Base-by-base conservation (phyloP, 176 grass and related monocot species). In the Aechmea fasciata region DNA sequence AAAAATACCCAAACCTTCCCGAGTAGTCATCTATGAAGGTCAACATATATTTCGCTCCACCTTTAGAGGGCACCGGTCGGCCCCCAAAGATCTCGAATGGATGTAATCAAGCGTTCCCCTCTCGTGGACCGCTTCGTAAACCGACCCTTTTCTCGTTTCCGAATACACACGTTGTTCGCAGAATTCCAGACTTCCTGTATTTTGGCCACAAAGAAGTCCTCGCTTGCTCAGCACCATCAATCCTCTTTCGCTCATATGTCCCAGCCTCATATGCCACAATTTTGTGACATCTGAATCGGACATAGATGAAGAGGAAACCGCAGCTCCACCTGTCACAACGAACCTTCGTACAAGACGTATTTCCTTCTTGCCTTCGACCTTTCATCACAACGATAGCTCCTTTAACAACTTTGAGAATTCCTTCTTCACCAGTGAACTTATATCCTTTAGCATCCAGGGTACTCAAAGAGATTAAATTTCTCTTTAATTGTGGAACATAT, bases 91-190 rank as follows among this genome's bases (percentile, higher is more conserved):
- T 53, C 6, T 11, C n/a, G 51, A 28, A 66, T 66, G 25, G 10
- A 47, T 47, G 23, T 66, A 66, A 13, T 66, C 24, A 0, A 66
- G 22, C 1, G 14, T 66, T 12, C 52, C 52, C 61, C 69, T 25
- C 1, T 4, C 2, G 69, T 69, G n/a, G 10, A 24, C 47, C 2
- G 10, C 2, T 9, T 48, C 15, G 28, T 79, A 72, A 79, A 0
- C 33, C 20, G 10, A 79, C 20, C 12, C 55, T 69, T 14, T 49
- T 61, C 10, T 78, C 51, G 22, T 78, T 78, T 0, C 66, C 33
- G 26, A 72, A 66, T 9, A 79, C 6, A 29, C 49, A 72, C n/a
- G n/a, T 11, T 70, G 55, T 17, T 78, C 57, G 64, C 67, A 78
- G 3, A 78, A 71, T 1, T 64, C 13, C 3, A 78, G 1, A 2